A percentile compares a stretch with the other conserved stretches of the same genome.
Conservation (phyloP, 2,329 filamentous ascomycete species). For the Trichothecium roseum region DNA sequence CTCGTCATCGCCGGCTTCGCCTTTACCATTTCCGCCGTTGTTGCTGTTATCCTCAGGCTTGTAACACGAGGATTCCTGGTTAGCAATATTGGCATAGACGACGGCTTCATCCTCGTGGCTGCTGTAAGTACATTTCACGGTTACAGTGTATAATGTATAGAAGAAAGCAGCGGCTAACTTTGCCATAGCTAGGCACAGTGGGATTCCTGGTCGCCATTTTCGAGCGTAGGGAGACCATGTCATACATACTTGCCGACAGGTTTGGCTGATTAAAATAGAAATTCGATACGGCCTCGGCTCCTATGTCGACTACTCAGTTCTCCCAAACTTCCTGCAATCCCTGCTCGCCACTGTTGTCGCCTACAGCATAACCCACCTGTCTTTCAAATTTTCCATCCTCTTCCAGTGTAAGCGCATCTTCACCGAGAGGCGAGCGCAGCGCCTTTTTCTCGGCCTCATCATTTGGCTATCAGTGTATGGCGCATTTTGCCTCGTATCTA, state of each 20-base stretch:
- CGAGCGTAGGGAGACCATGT: slow-evolving; percentile 8
- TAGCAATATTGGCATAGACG: slow-evolving; percentile 5
- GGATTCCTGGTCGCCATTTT: slow-evolving; percentile 9
- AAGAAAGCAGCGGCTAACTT: too few relatives aligned
- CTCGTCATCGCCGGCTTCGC: slow-evolving; percentile 8
- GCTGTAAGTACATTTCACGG: slow-evolving; percentile 7
- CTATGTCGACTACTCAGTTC: slow-evolving; percentile 5
- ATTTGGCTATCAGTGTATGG: slow-evolving; percentile 12
- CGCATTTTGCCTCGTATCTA: slow-evolving; percentile 10
- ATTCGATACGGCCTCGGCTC: slow-evolving; percentile 14
- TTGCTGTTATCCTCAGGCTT: slow-evolving; percentile 7
- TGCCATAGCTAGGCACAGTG: slow-evolving; percentile 11
- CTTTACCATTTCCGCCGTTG: slow-evolving; percentile 8
- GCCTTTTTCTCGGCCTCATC: slow-evolving; percentile 12
- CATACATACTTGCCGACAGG: background rate
- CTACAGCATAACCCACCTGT: slow-evolving; percentile 14
- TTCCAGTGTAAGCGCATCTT: slow-evolving; percentile 18
- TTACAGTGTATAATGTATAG: too few relatives aligned
- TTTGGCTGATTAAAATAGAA: slow-evolving; percentile 6
- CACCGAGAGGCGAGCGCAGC: slow-evolving; percentile 8
- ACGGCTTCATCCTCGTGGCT: slow-evolving; percentile 6
- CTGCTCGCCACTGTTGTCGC: slow-evolving; percentile 12
- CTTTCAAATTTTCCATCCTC: slow-evolving; percentile 17
- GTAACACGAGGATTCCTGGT: slow-evolving; percentile 7
- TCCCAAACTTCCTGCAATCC: slow-evolving; percentile 11